Percentiles rank a stretch among this genome's conserved stretches.
Conservation (phyloP, 2,329 filamentous ascomycete species). For the Pseudocercospora eumusae region DNA sequence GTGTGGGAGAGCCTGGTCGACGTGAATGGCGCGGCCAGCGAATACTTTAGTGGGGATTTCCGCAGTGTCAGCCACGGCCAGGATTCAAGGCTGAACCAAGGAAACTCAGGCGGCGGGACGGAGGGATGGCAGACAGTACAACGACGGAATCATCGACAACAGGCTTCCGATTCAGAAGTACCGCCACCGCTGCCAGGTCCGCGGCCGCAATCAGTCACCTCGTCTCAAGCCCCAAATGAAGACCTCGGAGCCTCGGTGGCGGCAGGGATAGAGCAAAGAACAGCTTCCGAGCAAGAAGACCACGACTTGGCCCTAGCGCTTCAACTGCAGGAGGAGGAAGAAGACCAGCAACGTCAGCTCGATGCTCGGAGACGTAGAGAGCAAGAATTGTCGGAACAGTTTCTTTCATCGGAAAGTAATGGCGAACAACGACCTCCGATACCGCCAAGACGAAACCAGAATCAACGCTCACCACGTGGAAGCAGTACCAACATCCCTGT, state of each 20-base stretch:
- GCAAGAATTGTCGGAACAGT: conserved; percentile 67
- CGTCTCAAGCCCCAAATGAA: conserved; percentile 13
- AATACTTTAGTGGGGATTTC: conserved; percentile 90
- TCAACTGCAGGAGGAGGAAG: conserved; percentile 92
- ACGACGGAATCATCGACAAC: conserved; percentile 32
- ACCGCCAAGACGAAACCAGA: conserved; percentile 34
- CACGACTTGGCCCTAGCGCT: conserved; percentile 82
- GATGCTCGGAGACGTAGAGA: conserved; percentile 63
- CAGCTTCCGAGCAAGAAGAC: conserved; percentile 74
- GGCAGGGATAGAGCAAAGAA: conserved; percentile 30
- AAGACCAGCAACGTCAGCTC: conserved; percentile 68
- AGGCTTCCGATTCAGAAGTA: conserved; percentile 16
- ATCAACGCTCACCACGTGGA: conserved; percentile 27
- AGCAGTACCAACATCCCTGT: conserved; percentile 24
- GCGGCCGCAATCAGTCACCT: conserved; percentile 28
- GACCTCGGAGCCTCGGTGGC: conserved; percentile 10
- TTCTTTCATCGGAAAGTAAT: conserved; percentile 54
- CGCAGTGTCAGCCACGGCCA: conserved; percentile 69
- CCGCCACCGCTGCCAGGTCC: conserved; percentile 32
- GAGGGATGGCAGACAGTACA: conserved; percentile 61
- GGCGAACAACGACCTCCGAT: conserved; percentile 45
- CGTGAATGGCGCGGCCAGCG: conserved; percentile 77
- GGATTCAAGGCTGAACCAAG: conserved; percentile 33
- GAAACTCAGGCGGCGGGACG: conserved; percentile 36
- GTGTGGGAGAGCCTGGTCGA: conserved; percentile 95